Evolutionary conservation across 2,329 filamentous ascomycete species (phyloP), one percentile per base, ranked within the genome.

Genomic region (Orbilia javanica): DNA sequence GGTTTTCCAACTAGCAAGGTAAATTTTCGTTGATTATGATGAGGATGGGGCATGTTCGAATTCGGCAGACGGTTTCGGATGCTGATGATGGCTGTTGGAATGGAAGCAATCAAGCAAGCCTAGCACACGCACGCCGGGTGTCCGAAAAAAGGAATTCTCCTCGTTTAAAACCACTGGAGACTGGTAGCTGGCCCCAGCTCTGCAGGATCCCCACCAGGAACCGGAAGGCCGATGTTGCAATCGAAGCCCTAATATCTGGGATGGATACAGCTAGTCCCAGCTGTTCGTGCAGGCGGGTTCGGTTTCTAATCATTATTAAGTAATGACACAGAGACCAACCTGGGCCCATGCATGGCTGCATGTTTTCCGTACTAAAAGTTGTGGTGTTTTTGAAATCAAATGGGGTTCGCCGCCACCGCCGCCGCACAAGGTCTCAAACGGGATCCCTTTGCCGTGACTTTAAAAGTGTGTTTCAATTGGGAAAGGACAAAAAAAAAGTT

Each of bases 11-110:
- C 52, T 34, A 48, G 3, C 46, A 68, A n/a, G n/a, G n/a, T n/a
- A n/a, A 75, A 48, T 39, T 69, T 57, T 76, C 22, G 18, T 36
- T 27, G 11, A 25, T 25, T 8, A 25, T 25, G 10, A 25, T 3
- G 20, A 50, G 11, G 22, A 50, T 50, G 46, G 46, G 20, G 25
- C 20, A 31, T 48, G 50, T 31, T 57, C 65, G 52, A 67, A 67
- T 67, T 62, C 73, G 73, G 73, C 73, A 77, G 73, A 77, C 73
- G 73, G 66, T 77, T 77, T 77, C 73, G 73, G 73, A 29, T 77
- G 66, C 57, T 77, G 52, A 44, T 48, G 64, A 44, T 29, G 25
- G 11, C 34, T 18, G 13, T 34, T 48, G 62, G 70, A 74, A 74
- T 67, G 70, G 22, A 34, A 50, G 46, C 46, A n/a, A 62, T 27